These are phyloP conservation scores for Coleophoma crateriformis DNA, from an alignment of 2,329 filamentous ascomycete species.

Conservation along the genomic window DNA sequence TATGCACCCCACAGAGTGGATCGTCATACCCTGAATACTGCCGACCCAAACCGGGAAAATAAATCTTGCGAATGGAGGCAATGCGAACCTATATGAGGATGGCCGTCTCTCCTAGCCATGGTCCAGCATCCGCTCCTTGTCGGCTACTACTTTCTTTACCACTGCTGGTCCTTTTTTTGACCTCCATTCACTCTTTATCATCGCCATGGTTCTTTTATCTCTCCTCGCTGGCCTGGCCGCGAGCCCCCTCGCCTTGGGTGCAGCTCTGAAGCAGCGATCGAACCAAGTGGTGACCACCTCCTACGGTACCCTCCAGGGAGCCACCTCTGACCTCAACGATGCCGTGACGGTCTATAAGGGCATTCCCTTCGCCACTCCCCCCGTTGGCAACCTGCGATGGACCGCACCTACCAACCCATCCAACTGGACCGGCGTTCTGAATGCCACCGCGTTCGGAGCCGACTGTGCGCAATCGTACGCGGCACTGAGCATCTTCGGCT, in stretches of 20 bases:
- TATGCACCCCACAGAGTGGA: too few species aligned
- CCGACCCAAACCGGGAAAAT: too few species aligned
- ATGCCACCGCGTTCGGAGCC: neutral
- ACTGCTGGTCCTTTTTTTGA: too few species aligned
- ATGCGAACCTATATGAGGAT: too few species aligned
- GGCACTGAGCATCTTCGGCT: neutral
- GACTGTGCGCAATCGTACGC: neutral
- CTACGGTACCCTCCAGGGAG: neutral
- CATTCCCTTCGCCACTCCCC: neutral
- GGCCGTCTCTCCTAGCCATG: too few species aligned
- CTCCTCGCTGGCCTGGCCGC: neutral
- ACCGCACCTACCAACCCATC: neutral
- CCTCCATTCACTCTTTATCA: too few species aligned
- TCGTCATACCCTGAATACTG: too few species aligned
- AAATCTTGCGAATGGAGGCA: too few species aligned
- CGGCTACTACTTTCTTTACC: too few species aligned
- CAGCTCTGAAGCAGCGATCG: neutral
- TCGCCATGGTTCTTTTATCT: neutral
- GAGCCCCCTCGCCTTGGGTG: neutral
- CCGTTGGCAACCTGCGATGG: neutral
- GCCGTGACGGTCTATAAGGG: neutral
- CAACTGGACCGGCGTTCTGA: neutral
- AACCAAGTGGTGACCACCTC: neutral
- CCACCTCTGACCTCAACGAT: neutral
- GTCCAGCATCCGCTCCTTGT: too few species aligned